Evolutionary conservation across 768 basidiomycete species (phyloP).

Genomic region (Suillus tomentosus): DNA sequence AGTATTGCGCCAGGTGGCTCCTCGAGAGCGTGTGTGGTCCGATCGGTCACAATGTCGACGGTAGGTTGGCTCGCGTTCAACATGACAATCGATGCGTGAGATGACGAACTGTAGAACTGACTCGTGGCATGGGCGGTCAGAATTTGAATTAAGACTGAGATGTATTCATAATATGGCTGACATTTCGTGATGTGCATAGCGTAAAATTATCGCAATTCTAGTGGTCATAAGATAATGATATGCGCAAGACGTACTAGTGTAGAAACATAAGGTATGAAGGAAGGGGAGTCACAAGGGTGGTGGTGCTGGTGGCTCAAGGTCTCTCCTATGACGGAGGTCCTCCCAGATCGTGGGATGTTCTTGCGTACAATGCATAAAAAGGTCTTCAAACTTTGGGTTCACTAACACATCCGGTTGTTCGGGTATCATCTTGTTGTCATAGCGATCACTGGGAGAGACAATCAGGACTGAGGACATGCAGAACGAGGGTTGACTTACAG

Average conservation of each 20-base stretch:
- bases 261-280: conserved; percentile 2
- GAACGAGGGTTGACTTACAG: conserved; percentile 39
- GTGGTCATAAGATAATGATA: conserved; percentile 17
- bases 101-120: too few species aligned
- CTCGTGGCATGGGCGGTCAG: neutral
- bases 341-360: conserved; percentile 55
- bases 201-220: conserved; percentile 21
- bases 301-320: conserved; percentile 8
- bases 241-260: conserved; percentile 14
- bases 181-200: neutral
- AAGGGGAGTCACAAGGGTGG: neutral
- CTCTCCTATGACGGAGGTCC: conserved; percentile 32
- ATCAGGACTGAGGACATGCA: neutral
- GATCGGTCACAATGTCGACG: conserved; percentile 1
- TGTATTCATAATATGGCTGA: neutral
- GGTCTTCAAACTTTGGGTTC: conserved; percentile 38
- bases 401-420: conserved; percentile 33
- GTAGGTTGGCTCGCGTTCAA: neutral
- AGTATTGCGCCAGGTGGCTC: conserved; percentile 43
- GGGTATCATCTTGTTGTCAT: conserved; percentile 27
- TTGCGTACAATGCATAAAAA: conserved; percentile 49
- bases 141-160: neutral
- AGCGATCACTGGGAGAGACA: conserved; percentile 24
- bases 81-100: neutral
- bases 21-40: conserved; percentile 26